phyloP scores from a whole-genome alignment of 192 early-diverging fungal genomes.

The Coemansia sp. region DNA sequence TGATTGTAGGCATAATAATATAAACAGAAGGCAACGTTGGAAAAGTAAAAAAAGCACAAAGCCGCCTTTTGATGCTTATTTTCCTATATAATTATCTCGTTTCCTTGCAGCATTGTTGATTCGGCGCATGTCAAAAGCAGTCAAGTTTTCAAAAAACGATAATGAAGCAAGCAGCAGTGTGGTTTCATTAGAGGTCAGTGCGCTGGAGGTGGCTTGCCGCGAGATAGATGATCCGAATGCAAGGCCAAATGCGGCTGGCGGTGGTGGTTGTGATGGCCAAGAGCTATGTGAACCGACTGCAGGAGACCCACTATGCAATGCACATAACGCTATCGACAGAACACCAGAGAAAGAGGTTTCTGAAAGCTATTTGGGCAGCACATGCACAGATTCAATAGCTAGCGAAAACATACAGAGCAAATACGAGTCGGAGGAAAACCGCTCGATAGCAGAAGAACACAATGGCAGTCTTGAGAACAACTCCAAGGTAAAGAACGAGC shows the following conservation, averaged over 20 bases:
- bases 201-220: not conserved
- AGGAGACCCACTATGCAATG: conserved; percentile 4
- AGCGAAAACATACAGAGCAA: conserved; percentile 10
- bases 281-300: not conserved
- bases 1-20: not conserved
- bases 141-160: not conserved
- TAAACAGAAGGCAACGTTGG: not conserved
- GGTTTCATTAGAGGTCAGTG: not conserved
- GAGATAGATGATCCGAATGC: conserved; percentile 8
- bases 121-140: not conserved
- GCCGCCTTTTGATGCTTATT: not conserved
- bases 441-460: not conserved
- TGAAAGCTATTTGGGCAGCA: conserved; percentile 20
- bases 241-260: not conserved
- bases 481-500: not conserved
- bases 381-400: conserved; percentile 22
- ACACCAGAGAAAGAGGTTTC: conserved; percentile 2
- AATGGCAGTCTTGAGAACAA: not conserved
- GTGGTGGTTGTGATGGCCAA: not conserved
- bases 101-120: not conserved
- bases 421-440: conserved; percentile 8
- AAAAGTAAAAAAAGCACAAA: too few relatives aligned
- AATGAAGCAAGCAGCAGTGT: conserved; percentile 2
- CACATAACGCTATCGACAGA: not conserved
- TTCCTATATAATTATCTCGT: not conserved